Evolutionary conservation across 2,329 filamentous ascomycete genomes (phyloP), one percentile per base, ranked within the genome.

Genomic region (Venturia effusa): DNA sequence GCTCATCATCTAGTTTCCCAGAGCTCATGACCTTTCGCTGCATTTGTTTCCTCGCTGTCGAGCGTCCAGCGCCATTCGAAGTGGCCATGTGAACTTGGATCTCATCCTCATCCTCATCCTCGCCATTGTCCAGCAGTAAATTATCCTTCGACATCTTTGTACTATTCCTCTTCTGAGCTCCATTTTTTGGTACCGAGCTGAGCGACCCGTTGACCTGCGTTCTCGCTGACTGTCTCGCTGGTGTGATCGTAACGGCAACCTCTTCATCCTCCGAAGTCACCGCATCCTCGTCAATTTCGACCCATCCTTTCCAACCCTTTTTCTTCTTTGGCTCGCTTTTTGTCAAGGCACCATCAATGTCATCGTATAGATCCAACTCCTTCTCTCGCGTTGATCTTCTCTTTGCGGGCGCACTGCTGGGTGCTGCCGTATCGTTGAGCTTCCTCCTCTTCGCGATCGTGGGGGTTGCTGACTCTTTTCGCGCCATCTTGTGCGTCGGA

Each of bases 301-400:
- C 51, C 51, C 51, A 57, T 34, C 51, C 51, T 17, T 61, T 61
- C 59, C 59, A 61, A 7, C 59, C 41, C 37, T n/a, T 41, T 41
- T 61, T 61, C 34, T 61, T 61, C 37, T 41, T 27, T 19, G 59
- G 37, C 15, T 27, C 59, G 24, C 59, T 27, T 19, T 41, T 41
- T 30, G 37, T 61, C 43, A 63, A 37, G 19, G 13, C 61, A n/a
- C 61, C 61, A 24, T 63, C 61, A 43, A 63, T 63, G 19, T 63
- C 61, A 43, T 63, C 61, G 48, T 63, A 63, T 19, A 63, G 43
- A 45, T 63, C 61, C 19, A 63, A 19, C 27, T 57, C 51, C 30
- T 57, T 4, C 8, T 57, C 51, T 34, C 30, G 15, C 27, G 30
- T 22, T n/a, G 30, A 57, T 19, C 13, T 57, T 11, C 30, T 57